These are phyloP conservation scores for Penicillium sp. DNA, from an alignment of 2,329 filamentous ascomycete species.

Conservation along the genomic window DNA sequence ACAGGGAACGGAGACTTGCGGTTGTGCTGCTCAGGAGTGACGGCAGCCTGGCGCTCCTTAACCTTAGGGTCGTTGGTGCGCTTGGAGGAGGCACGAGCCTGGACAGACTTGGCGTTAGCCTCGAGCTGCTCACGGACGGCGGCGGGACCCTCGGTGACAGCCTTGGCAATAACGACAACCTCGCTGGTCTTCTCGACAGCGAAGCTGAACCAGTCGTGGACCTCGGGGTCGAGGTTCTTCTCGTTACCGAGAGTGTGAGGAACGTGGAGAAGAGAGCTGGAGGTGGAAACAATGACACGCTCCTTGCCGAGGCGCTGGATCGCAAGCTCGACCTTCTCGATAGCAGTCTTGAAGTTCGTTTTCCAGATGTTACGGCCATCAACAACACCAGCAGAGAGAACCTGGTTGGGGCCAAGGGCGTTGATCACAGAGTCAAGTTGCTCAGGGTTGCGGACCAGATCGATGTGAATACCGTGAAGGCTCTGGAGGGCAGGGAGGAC, in stretches of 20 bases:
- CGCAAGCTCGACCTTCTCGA: conserved; percentile 86
- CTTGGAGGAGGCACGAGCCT: conserved; percentile 87
- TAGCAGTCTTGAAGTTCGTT: conserved; percentile 96
- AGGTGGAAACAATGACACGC: conserved; percentile 94
- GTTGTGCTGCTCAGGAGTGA: conserved; percentile 84
- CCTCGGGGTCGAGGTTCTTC: conserved; percentile 95
- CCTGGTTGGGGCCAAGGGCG: conserved; percentile 84
- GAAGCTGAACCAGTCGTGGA: conserved; percentile 98
- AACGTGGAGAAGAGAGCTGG: conserved; percentile 96
- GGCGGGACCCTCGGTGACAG: conserved; percentile 89
- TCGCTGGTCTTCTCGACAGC: conserved; percentile 92
- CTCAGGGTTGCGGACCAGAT: conserved; percentile 97
- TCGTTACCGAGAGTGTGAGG: conserved; percentile 97
- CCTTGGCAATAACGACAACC: conserved; percentile 93
- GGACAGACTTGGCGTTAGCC: conserved; percentile 93
- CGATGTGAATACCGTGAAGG: conserved; percentile 86
- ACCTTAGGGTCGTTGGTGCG: conserved; percentile 97
- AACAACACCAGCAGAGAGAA: conserved; percentile 94
- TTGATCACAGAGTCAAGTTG: conserved; percentile 85
- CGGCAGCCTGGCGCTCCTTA: conserved; percentile 92
- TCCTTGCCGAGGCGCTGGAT: conserved; percentile 97
- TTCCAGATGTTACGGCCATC: conserved; percentile 99
- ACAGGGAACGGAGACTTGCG: conserved; percentile 86
- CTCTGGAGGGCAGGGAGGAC: conserved; percentile 74
- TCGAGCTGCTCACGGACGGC: conserved; percentile 86